Base-by-base conservation (phyloP, 345 rosid genomes). In the Aethionema arabicum region DNA sequence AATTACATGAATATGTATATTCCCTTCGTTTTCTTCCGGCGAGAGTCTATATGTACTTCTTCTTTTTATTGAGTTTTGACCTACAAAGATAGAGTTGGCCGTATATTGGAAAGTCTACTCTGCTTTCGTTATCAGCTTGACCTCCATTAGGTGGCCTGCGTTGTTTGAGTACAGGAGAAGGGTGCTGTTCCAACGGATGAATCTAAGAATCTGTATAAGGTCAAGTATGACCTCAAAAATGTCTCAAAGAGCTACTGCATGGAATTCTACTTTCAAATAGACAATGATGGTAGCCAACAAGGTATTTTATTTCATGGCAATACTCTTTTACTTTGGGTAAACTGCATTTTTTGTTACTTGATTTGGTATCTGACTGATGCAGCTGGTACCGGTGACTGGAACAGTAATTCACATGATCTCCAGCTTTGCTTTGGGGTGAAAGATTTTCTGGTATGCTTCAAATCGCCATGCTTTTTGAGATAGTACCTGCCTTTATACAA, bases 401-500 rank as follows among this genome's bases (percentile, higher is more conserved):
- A 77, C 74, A 68, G 53, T 61, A 60, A 51, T 44, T 73, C 81
- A 78, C 97, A 90, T 76, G 92, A 90, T 83, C 75, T 93, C 76
- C 97, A 90, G 76, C 79, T 93, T 53, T 83, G 90, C 74, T 93
- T 93, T 84, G 99, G 96, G 54, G 96, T 90, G 51, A 82, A 84
- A 56, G 96, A 84, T 29, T 93, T 90, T 79, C 66, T 93, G 96
- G 99, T 93, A 80, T 39, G 67, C 52, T 47, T 58, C 50, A 16
- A 49, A 53, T 68, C 43, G 44, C 46, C 54, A 29, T 9, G 63
- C 29, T 49, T 10, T 55, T 8, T 61, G 27, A 59, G 5, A 5
- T 10, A 5, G 13, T 50, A 12, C 29, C 11, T 56, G 13, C 43
- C 40, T 35, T 21, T 72, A 15, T 59, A 35, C 48, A 35, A 42